Evolutionary conservation across 805 yeast species (phyloP).

Genomic region (Candida pini): DNA sequence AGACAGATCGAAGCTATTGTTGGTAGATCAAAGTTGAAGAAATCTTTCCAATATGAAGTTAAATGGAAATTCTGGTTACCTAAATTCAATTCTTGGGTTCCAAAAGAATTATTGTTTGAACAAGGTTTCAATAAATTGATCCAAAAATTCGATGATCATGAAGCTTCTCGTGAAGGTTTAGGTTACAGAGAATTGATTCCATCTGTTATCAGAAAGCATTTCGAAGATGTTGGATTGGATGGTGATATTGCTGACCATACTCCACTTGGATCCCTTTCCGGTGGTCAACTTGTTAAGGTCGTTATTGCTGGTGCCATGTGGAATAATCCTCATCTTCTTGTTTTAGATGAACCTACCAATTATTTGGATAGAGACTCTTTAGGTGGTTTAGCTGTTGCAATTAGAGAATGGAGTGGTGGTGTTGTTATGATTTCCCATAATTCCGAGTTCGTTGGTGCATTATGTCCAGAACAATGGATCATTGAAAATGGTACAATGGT

Average conservation of each 20-base stretch:
- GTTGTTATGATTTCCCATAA: constrained; percentile 98
- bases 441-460: constrained; percentile 92
- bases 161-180: constrained; percentile 97
- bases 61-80: constrained; percentile 94
- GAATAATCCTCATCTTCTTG: constrained; percentile 97
- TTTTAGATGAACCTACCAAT: constrained; percentile 96
- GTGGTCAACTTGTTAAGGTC: constrained; percentile 97
- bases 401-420: constrained; percentile 97
- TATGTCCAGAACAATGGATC: constrained; percentile 98
- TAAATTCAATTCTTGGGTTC: constrained; percentile 88
- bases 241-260: constrained; percentile 99
- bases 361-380: constrained; percentile 96
- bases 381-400: constrained; percentile 96
- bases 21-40: constrained; percentile 95
- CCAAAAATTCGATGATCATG: constrained; percentile 95
- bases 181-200: constrained; percentile 95
- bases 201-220: constrained; percentile 89
- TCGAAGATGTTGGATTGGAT: constrained; percentile 94
- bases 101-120: constrained; percentile 73
- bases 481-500: constrained; percentile 89
- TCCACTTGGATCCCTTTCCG: constrained; percentile 92
- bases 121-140: constrained; percentile 87
- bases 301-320: constrained; percentile 99
- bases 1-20: constrained; percentile 90
- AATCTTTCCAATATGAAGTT: constrained; percentile 92